Evolutionary conservation across 345 rosid species (phyloP), one percentile per base, ranked within the genome.

Genomic region (Litchi chinensis): DNA sequence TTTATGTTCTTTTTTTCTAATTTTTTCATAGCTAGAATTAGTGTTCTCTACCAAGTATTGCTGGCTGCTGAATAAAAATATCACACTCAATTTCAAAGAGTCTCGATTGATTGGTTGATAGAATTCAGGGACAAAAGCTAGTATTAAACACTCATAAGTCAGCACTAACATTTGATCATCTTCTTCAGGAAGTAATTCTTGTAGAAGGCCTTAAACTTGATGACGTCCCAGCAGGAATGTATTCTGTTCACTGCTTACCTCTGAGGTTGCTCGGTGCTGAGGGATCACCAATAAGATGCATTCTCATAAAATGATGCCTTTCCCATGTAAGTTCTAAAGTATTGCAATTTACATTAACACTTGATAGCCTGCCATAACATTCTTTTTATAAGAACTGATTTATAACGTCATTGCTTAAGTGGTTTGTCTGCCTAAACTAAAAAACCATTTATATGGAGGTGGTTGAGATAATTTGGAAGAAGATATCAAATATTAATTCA

Each of bases 221-320:
- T 37, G 88, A 69, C 73, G 85, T 89, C 63, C 88, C 84, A 19
- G 80, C 86, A 13, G 97, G 98, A 80, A 56, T 85, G 24, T 90
- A 92, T 85, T 76, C 84, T 24, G 85, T 93, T 52, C 93, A 92
- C 71, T 93, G 98, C 86, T 86, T 93, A 65, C 95, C 91, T 0
- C 76, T 87, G 62, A 89, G 98, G 77, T 77, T 93, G 89, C 82
- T 87, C 70, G 92, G 93, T 59, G 86, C 95, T 0, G 93, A 92
- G 81, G 98, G 91, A 41, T 87, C 90, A 22, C 98, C 96, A 0
- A 82, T 81, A 1, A 89, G 95, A 92, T 93, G 98, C 85, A 88
- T 93, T 82, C 96, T 93, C 76, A 87, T 92, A 71, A 81, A 89
- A 80, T 91, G 88, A 90, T 19, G 37, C 19, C 22, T 67, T 50